phyloP scores from a whole-genome alignment of 345 rosid genomes.

The Arabis alpina region DNA sequence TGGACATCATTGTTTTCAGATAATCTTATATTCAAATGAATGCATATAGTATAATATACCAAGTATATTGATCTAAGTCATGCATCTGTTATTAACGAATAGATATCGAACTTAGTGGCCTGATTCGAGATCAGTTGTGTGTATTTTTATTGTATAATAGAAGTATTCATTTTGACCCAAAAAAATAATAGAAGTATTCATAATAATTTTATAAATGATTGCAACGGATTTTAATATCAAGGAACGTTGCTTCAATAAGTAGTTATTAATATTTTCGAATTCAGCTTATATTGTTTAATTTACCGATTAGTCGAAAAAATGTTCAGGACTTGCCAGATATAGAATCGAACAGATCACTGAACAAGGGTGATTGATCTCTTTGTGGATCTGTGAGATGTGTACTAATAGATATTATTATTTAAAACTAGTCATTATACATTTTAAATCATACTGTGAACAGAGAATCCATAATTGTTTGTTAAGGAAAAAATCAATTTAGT shows the following conservation, averaged over 20 bases:
- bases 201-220: too few relatives aligned
- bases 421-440: background rate
- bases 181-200: background rate
- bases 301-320: slow-evolving; percentile 7
- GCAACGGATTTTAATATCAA: background rate
- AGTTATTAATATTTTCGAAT: background rate
- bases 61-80: slow-evolving; percentile 10
- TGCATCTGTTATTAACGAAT: slow-evolving; percentile 12
- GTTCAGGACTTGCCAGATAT: slow-evolving; percentile 6
- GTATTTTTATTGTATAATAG: background rate
- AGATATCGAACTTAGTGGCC: slow-evolving; percentile 15
- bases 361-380: slow-evolving; percentile 25
- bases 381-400: slow-evolving; percentile 28
- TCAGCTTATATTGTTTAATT: background rate
- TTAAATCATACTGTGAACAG: slow-evolving; percentile 10
- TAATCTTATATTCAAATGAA: background rate
- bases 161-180: background rate
- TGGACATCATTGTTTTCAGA: slow-evolving; percentile 25
- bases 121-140: slow-evolving; percentile 1
- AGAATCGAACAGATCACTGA: slow-evolving; percentile 12
- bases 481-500: slow-evolving; percentile 11
- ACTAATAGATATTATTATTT: background rate
- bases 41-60: background rate
- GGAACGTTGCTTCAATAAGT: slow-evolving; percentile 14
- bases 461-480: slow-evolving; percentile 17